Conservation (phyloP, 805 yeast species). For the Lachancea fermentati region DNA sequence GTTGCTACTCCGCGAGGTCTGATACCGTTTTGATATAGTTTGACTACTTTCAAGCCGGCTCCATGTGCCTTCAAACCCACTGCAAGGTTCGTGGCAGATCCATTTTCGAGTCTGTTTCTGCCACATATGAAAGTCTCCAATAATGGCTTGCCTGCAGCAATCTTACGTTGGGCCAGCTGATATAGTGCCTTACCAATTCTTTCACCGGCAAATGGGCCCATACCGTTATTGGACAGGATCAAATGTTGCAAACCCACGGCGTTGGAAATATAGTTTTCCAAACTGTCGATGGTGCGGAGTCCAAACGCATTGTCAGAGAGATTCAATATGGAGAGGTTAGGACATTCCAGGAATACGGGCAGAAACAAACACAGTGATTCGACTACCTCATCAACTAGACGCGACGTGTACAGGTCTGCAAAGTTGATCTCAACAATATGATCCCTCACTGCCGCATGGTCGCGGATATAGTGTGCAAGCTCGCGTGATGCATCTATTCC, state of each 20-base stretch:
- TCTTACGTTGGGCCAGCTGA: slow-evolving; percentile 62
- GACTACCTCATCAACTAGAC: slow-evolving; percentile 93
- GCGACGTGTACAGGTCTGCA: slow-evolving; percentile 91
- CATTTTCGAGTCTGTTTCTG: slow-evolving; percentile 93
- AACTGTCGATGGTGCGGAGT: slow-evolving; percentile 85
- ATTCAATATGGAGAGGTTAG: slow-evolving; percentile 66
- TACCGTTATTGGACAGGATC: slow-evolving; percentile 88
- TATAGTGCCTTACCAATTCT: slow-evolving; percentile 84
- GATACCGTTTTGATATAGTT: slow-evolving; percentile 93
- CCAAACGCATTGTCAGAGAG: slow-evolving; percentile 96
- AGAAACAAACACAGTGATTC: slow-evolving; percentile 66
- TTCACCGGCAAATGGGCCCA: slow-evolving; percentile 97
- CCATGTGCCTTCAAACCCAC: slow-evolving; percentile 78
- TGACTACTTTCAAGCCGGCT: slow-evolving; percentile 57
- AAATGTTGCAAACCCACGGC: slow-evolving; percentile 81
- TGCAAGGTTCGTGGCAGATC: slow-evolving; percentile 80
- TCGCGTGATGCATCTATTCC: slow-evolving; percentile 83
- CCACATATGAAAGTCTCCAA: slow-evolving; percentile 92
- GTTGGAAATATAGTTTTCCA: slow-evolving; percentile 69
- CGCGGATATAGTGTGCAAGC: slow-evolving; percentile 51
- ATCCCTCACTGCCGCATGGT: slow-evolving; percentile 32
- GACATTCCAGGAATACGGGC: slow-evolving; percentile 64
- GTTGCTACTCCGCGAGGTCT: slow-evolving; percentile 87
- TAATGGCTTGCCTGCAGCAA: slow-evolving; percentile 38
- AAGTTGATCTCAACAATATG: slow-evolving; percentile 66